Evolutionary conservation across 2,329 filamentous ascomycete genomes (phyloP).

Genomic region (Ascochyta fabae): DNA sequence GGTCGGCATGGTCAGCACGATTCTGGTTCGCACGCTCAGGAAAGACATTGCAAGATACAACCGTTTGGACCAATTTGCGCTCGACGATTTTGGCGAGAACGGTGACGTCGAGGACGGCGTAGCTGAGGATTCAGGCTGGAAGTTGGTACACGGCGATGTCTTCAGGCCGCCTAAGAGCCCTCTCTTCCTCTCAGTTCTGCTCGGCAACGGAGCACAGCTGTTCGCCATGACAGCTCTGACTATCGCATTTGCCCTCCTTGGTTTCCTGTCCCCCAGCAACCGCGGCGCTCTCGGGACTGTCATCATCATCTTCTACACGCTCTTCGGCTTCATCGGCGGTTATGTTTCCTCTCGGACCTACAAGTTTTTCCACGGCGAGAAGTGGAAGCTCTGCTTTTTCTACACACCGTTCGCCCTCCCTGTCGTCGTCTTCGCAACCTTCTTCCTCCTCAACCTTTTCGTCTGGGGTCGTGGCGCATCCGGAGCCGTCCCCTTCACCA

Average conservation of each 20-base stretch:
- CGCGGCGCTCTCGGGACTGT: conserved; percentile 92
- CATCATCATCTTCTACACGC: conserved; percentile 89
- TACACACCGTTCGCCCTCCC: conserved; percentile 87
- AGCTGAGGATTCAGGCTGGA: conserved; percentile 98
- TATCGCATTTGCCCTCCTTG: conserved; percentile 88
- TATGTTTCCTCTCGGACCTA: conserved; percentile 91
- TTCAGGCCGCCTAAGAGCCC: conserved; percentile 87
- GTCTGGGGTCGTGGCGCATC: conserved; percentile 92
- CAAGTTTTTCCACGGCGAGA: conserved; percentile 89
- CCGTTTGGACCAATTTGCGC: conserved; percentile 84
- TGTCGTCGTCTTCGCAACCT: conserved; percentile 81
- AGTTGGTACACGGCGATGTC: conserved; percentile 95
- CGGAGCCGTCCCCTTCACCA: conserved; percentile 93
- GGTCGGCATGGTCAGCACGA: conserved; percentile 89
- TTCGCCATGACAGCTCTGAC: conserved; percentile 98
- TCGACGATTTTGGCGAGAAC: conserved; percentile 86
- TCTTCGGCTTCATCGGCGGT: conserved; percentile 90
- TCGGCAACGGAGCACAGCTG: conserved; percentile 93
- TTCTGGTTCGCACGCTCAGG: conserved; percentile 83
- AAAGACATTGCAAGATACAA: conserved; percentile 99
- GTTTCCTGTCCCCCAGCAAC: conserved; percentile 94
- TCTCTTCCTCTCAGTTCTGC: conserved; percentile 81
- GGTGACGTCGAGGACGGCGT: conserved; percentile 84
- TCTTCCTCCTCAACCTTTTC: conserved; percentile 96
- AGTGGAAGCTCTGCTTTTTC: conserved; percentile 92